phyloP scores from a whole-genome alignment of 1,139 yeast species.

The Nakaseomyces delphensis region DNA sequence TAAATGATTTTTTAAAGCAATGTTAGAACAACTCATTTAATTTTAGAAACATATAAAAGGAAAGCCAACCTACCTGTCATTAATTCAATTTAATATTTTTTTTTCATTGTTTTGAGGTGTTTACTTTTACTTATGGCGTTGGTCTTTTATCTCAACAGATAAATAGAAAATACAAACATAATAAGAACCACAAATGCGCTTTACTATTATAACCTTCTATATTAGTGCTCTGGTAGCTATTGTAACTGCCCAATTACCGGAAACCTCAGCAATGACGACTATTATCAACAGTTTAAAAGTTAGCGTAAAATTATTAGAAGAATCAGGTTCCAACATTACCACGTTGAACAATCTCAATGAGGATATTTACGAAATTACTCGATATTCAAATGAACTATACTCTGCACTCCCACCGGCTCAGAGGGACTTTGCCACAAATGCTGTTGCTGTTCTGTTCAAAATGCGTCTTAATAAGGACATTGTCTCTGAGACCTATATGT shows the following conservation, averaged over 20 bases:
- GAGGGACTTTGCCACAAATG: not conserved
- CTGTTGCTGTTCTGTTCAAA: not conserved
- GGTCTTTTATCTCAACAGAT: too few relatives aligned
- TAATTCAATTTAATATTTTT: not conserved
- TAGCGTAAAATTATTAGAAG: not conserved
- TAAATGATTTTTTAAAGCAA: too few relatives aligned
- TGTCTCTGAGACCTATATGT: not conserved
- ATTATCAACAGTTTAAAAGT: not conserved
- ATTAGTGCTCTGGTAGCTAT: not conserved
- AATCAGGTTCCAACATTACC: not conserved
- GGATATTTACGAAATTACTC: conserved; percentile 1
- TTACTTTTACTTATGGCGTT: not conserved
- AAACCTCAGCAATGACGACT: not conserved
- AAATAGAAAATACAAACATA: not conserved
- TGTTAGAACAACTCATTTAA: not conserved
- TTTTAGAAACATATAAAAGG: conserved; percentile 4
- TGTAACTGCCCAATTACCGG: not conserved
- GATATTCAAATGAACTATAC: not conserved
- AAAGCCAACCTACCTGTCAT: not conserved
- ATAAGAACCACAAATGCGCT: not conserved
- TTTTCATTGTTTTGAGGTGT: not conserved
- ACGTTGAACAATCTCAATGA: not conserved
- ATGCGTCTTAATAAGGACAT: not conserved
- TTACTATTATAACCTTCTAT: not conserved
- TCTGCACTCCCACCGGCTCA: not conserved